Percentiles rank a stretch among this genome's conserved stretches.
These are phyloP conservation scores for Logfia minima DNA, from an alignment of 129 eudicot genomes.

Conservation along the genomic window DNA sequence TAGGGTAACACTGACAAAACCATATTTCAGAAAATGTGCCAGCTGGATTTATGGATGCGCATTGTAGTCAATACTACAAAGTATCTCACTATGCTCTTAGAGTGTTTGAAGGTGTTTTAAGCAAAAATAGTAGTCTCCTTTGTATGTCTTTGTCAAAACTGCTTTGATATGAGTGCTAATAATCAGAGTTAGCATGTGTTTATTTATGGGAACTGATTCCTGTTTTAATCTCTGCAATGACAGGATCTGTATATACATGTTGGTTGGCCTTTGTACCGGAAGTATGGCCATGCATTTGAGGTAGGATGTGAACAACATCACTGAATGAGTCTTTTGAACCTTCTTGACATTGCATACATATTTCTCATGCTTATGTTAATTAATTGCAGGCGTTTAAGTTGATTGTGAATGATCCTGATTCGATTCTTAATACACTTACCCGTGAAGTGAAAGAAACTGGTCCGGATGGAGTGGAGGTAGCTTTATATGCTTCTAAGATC, in stretches of 20 bases:
- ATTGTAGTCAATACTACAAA: neutral
- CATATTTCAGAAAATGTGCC: neutral
- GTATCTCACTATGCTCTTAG: neutral
- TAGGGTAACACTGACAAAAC: neutral
- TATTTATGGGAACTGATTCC: conserved; percentile 20
- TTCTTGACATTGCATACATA: neutral
- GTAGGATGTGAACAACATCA: conserved; percentile 34
- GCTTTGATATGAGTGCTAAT: conserved; percentile 4
- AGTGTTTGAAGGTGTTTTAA: neutral
- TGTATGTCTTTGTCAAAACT: neutral
- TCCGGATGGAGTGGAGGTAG: conserved; percentile 88
- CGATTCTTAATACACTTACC: conserved; percentile 72
- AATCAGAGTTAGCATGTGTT: neutral
- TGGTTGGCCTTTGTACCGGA: conserved; percentile 95
- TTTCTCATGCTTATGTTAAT: conserved; percentile 11
- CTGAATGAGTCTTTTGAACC: neutral
- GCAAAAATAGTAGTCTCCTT: neutral
- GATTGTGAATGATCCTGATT: conserved; percentile 78
- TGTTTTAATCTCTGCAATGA: conserved; percentile 14
- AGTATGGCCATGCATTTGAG: conserved; percentile 96
- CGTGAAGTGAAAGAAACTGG: conserved; percentile 88
- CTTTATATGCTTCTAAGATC: conserved; percentile 20
- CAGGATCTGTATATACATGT: conserved; percentile 87
- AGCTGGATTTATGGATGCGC: neutral
- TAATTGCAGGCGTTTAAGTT: conserved; percentile 75